Conservation (phyloP, 2,329 filamentous ascomycete genomes). For the Claviceps purpurea region DNA sequence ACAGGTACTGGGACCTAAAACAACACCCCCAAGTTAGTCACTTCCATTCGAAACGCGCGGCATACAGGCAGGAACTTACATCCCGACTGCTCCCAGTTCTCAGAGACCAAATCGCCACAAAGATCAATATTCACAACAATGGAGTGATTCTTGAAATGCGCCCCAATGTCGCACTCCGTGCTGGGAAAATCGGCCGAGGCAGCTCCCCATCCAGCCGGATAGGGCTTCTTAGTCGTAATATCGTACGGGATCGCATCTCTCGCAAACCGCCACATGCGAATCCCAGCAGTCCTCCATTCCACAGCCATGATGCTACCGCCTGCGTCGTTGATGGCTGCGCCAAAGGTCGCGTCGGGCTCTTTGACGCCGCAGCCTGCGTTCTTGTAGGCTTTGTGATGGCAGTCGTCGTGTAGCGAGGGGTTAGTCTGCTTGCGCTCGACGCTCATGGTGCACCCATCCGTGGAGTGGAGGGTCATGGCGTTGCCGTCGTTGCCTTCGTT, state of each 20-base stretch:
- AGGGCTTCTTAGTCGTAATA: constrained; percentile 36
- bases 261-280: constrained; percentile 49
- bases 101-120: constrained; percentile 43
- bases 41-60: no score
- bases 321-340: constrained; percentile 34
- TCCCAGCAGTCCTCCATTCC: constrained; percentile 46
- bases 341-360: constrained; percentile 31
- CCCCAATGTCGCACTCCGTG: constrained; percentile 45
- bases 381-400: constrained; percentile 33
- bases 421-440: constrained; percentile 43
- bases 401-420: constrained; percentile 26
- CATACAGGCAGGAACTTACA: constrained; percentile 17
- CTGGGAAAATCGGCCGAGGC: constrained; percentile 52
- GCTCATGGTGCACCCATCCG: constrained; percentile 34
- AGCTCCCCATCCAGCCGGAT: constrained; percentile 48
- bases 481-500: constrained; percentile 43
- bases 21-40: no score
- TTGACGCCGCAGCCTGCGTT: constrained; percentile 47
- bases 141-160: constrained; percentile 50
- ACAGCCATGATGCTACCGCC: constrained; percentile 48
- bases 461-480: constrained; percentile 47
- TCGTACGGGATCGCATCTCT: constrained; percentile 35
- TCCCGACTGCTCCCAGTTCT: constrained; percentile 30
- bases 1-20: constrained; percentile 39
- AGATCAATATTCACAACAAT: constrained; percentile 55